Evolutionary conservation across 805 yeast genomes (phyloP), one percentile per base, ranked within the genome.

Genomic region (Metschnikowia lunata): DNA sequence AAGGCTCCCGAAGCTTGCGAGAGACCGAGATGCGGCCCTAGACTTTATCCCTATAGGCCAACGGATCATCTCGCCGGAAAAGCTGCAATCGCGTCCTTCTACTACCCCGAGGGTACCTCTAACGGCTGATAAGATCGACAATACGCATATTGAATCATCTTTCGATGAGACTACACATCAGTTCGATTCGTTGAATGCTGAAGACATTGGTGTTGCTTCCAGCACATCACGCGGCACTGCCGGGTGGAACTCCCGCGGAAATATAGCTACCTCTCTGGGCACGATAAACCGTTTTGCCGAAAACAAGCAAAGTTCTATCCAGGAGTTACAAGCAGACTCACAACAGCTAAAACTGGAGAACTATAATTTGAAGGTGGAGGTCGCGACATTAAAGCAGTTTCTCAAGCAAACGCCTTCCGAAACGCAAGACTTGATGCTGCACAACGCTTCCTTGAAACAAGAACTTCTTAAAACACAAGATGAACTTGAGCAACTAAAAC

Each of bases 331-430:
- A 41, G 52, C 51, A 4, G 54, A 56, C 30, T 45, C 48, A 59
- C 61, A 58, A 34, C 57, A 59, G 45, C 60, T 74, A 29, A 61
- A 66, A 43, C 60, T 67, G 9, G 78, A 74, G 32, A 74, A 74
- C 47, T 70, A 68, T 50, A 69, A 69, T 42, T 58, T 74, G 49
- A 74, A 71, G 49, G 62, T 73, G 30, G 70, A 72, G 46, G 60
- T 72, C 32, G 71, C 74, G 2, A 67, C 72, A 4, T 57, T 72
- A 28, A 65, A 67, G 6, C 62, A 65, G 51, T 69, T 62, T 40
- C 58, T 71, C 34, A 62, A 68, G 39, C 67, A 63, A n/a, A 60
- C 74, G n/a, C 78, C 79, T 0, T 59, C 56, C 32, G 75, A 71
- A 42, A 66, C 69, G 30, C 51, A 57, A 1, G 67, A 65, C 6